Conservation (phyloP, 2,329 filamentous ascomycete genomes). For the Fusarium sulawesiense region DNA sequence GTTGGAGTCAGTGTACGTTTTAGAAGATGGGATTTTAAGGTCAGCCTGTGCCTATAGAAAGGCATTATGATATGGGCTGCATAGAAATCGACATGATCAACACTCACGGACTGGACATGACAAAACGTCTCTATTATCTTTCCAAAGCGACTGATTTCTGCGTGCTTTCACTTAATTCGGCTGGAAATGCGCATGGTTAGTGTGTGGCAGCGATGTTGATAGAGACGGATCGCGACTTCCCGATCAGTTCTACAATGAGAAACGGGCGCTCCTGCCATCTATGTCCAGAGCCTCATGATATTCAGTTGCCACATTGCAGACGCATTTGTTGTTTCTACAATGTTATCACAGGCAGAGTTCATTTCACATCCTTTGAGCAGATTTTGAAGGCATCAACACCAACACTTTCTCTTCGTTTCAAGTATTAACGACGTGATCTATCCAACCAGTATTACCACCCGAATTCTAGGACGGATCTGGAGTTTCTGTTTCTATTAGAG, state of each 20-base stretch:
- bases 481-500: neutral
- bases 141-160: neutral
- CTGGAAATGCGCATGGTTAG: neutral
- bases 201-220: neutral
- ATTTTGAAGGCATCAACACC: constrained; percentile 30
- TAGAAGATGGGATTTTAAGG: constrained; percentile 36
- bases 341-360: neutral
- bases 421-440: constrained; percentile 3
- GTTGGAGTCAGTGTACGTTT: constrained; percentile 45
- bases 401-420: constrained; percentile 14
- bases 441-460: constrained; percentile 1
- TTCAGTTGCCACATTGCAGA: neutral
- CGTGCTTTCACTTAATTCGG: neutral
- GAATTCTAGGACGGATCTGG: neutral
- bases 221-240: neutral
- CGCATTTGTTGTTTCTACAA: neutral
- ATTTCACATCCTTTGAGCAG: constrained; percentile 32
- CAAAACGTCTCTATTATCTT: neutral
- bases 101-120: constrained; percentile 10
- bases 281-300: neutral
- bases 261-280: neutral
- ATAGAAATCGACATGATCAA: constrained; percentile 32
- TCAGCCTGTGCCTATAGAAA: constrained; percentile 22
- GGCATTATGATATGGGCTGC: constrained; percentile 38
- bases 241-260: accelerated